Conservation (phyloP, 495 filamentous ascomycete species). For the Astrothelium subdiscretum region DNA sequence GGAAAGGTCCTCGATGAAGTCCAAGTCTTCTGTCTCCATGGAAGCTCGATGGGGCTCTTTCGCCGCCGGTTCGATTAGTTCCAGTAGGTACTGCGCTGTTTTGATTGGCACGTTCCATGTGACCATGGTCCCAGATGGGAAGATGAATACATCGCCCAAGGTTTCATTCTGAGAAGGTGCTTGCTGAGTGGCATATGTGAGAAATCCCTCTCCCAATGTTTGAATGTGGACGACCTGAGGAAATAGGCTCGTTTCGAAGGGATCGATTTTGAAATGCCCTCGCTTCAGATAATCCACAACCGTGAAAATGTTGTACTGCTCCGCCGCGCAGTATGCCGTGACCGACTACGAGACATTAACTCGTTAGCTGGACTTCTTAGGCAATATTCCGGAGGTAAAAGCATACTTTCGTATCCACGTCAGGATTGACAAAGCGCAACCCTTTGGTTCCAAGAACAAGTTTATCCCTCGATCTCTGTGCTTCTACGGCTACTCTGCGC, state of each 20-base stretch:
- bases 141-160: slow-evolving; percentile 83
- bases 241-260: slow-evolving; percentile 47
- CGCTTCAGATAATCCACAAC: slow-evolving; percentile 52
- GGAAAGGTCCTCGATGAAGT: slow-evolving; percentile 66
- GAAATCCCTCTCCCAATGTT: slow-evolving; percentile 35
- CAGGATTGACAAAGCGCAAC: slow-evolving; percentile 27
- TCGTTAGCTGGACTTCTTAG: neutral
- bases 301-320: slow-evolving; percentile 74
- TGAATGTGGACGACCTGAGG: slow-evolving; percentile 58
- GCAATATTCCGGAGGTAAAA: no score
- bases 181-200: slow-evolving; percentile 39
- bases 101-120: slow-evolving; percentile 72
- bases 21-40: slow-evolving; percentile 78
- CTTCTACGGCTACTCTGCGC: slow-evolving; percentile 27
- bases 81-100: slow-evolving; percentile 60
- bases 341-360: slow-evolving; percentile 38
- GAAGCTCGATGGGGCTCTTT: slow-evolving; percentile 57
- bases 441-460: slow-evolving; percentile 24
- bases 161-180: slow-evolving; percentile 38
- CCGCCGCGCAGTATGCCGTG: slow-evolving; percentile 73
- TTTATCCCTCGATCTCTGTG: slow-evolving; percentile 24
- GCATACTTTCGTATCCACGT: slow-evolving; percentile 27
- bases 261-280: slow-evolving; percentile 56
- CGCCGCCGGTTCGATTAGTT: slow-evolving; percentile 63
- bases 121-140: slow-evolving; percentile 91